Conservation (phyloP, 805 yeast species). For the Nakazawaea anatomiae region DNA sequence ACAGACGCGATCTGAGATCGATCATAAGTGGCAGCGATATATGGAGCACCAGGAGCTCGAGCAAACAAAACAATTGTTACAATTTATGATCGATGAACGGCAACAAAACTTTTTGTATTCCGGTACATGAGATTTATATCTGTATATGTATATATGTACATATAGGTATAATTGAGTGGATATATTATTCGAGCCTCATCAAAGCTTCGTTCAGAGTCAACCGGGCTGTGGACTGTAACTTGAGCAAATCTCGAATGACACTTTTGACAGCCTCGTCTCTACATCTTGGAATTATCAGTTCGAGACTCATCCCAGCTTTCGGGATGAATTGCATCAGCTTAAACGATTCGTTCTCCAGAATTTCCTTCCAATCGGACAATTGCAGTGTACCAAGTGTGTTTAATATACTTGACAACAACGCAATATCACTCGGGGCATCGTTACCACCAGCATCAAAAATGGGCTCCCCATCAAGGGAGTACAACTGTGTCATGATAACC, state of each 20-base stretch:
- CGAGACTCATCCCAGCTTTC: conserved; percentile 16
- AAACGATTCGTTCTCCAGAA: conserved; percentile 30
- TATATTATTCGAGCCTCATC: not conserved
- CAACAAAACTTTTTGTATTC: not conserved
- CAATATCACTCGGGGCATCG: conserved; percentile 47
- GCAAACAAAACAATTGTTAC: not conserved
- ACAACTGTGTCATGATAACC: conserved; percentile 49
- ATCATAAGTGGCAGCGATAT: not conserved
- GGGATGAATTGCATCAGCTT: conserved; percentile 22
- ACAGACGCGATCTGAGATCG: not conserved
- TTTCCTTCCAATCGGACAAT: conserved; percentile 35
- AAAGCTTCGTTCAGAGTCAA: conserved; percentile 22
- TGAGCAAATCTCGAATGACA: conserved; percentile 37
- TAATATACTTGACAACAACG: conserved; percentile 50
- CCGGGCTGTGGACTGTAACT: conserved; percentile 30
- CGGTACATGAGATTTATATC: too few species aligned
- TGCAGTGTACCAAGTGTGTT: conserved; percentile 59
- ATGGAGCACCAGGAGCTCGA: not conserved
- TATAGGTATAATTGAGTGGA: too few species aligned
- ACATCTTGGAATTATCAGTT: conserved; percentile 30
- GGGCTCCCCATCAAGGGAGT: conserved; percentile 31
- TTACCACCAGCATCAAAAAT: conserved; percentile 28
- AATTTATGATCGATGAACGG: conserved; percentile 7
- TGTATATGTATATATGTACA: too few species aligned
- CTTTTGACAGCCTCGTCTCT: conserved; percentile 13